phyloP scores from a whole-genome alignment of 148 eudicot genomes.

The Chenopodium quinoa region DNA sequence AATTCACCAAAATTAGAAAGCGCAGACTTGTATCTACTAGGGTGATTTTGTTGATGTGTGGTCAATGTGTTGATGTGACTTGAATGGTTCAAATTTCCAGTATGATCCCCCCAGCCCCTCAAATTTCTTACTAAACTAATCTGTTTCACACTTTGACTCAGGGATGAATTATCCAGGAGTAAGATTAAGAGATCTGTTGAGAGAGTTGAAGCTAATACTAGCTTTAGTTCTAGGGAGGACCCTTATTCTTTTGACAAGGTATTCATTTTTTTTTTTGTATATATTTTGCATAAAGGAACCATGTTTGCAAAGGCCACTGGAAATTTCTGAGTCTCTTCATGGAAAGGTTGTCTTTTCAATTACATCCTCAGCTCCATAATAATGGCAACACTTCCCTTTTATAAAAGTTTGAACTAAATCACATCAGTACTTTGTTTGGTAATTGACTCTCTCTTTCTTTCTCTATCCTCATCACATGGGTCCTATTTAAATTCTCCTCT shows the following conservation, averaged over 20 bases:
- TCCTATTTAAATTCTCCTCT: too few species aligned
- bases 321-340: background rate
- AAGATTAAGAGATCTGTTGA: conserved; percentile 30
- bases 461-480: too few species aligned
- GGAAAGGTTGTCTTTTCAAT: background rate
- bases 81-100: background rate
- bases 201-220: conserved; percentile 31
- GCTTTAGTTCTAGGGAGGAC: conserved; percentile 42
- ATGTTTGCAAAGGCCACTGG: conserved; percentile 8
- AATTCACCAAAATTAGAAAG: background rate
- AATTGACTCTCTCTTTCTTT: too few species aligned
- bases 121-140: background rate
- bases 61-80: conserved; percentile 1
- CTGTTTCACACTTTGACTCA: conserved; percentile 27
- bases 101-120: background rate
- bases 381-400: too few species aligned
- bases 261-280: conserved; percentile 12
- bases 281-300: conserved; percentile 1
- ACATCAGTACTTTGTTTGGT: too few species aligned
- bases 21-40: background rate
- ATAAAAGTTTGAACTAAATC: too few species aligned
- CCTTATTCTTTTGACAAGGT: conserved; percentile 86
- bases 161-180: conserved; percentile 36
- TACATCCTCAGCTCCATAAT: too few species aligned
- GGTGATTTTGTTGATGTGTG: background rate